Conservation (phyloP, 306 rosid genomes). For the Macrotyloma uniflorum region DNA sequence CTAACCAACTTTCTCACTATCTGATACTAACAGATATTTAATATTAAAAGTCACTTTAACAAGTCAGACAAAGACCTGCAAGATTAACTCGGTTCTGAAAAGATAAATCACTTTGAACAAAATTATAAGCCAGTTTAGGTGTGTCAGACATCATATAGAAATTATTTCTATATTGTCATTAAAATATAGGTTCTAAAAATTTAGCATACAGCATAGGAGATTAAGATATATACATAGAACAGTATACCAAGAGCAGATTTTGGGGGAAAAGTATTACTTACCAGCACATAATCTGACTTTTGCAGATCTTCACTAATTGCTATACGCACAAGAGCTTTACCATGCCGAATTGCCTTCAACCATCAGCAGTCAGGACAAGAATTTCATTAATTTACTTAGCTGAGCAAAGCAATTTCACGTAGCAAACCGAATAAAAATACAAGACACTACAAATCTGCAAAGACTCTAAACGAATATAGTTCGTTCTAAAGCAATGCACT, state of each 20-base stretch:
- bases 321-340: conserved; percentile 82
- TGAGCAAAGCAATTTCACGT: conserved; percentile 28
- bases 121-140: conserved; percentile 11
- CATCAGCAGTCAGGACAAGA: conserved; percentile 38
- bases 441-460: conserved; percentile 19
- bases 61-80: not conserved
- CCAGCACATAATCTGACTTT: conserved; percentile 87
- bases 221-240: conserved; percentile 7
- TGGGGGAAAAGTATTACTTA: conserved; percentile 38
- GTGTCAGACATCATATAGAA: conserved; percentile 15
- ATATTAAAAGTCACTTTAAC: not conserved
- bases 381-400: conserved; percentile 30
- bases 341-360: conserved; percentile 78
- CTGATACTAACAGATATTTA: not conserved
- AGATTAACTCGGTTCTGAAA: not conserved
- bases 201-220: conserved; percentile 7
- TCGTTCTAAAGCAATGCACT: conserved; percentile 26
- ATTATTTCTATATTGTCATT: conserved; percentile 10
- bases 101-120: conserved; percentile 22
- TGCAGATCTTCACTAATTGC: conserved; percentile 59
- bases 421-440: conserved; percentile 6
- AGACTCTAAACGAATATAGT: not conserved
- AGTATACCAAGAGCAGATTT: conserved; percentile 6
- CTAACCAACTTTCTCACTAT: not conserved
- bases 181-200: conserved; percentile 18